phyloP scores from a whole-genome alignment of 345 rosid genomes.

The Physaria fendleri region DNA sequence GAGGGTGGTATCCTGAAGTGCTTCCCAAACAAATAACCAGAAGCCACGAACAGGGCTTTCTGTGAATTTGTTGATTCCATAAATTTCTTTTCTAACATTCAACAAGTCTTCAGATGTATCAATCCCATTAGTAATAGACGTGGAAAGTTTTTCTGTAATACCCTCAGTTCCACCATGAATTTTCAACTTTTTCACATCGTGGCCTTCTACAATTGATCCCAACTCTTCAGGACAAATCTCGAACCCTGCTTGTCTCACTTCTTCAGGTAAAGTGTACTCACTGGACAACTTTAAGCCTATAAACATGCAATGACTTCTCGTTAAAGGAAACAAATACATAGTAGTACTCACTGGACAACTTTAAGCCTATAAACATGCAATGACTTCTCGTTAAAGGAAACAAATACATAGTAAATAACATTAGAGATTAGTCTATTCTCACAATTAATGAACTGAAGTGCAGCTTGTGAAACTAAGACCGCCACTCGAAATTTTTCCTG shows the following conservation, averaged over 20 bases:
- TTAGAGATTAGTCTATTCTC: constrained; percentile 23
- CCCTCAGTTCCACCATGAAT: constrained; percentile 72
- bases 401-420: not conserved
- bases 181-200: constrained; percentile 64
- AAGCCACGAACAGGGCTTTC: constrained; percentile 72
- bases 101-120: constrained; percentile 41
- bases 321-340: no score
- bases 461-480: constrained; percentile 90
- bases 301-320: constrained; percentile 25
- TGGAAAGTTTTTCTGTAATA: constrained; percentile 53
- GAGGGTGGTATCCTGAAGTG: constrained; percentile 59
- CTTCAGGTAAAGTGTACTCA: constrained; percentile 69
- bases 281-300: constrained; percentile 54
- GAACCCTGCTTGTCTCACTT: constrained; percentile 72
- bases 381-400: constrained; percentile 14
- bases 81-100: constrained; percentile 43
- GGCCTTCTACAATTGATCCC: constrained; percentile 84
- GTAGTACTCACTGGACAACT: constrained; percentile 59
- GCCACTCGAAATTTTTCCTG: constrained; percentile 87
- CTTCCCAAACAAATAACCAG: constrained; percentile 77
- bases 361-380: constrained; percentile 45
- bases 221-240: constrained; percentile 80
- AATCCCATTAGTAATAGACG: constrained; percentile 56
- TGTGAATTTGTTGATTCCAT: constrained; percentile 75
- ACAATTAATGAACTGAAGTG: constrained; percentile 79